Base-by-base conservation (phyloP, 352 stramenopile species). In the Globisporangium acanthophoron region DNA sequence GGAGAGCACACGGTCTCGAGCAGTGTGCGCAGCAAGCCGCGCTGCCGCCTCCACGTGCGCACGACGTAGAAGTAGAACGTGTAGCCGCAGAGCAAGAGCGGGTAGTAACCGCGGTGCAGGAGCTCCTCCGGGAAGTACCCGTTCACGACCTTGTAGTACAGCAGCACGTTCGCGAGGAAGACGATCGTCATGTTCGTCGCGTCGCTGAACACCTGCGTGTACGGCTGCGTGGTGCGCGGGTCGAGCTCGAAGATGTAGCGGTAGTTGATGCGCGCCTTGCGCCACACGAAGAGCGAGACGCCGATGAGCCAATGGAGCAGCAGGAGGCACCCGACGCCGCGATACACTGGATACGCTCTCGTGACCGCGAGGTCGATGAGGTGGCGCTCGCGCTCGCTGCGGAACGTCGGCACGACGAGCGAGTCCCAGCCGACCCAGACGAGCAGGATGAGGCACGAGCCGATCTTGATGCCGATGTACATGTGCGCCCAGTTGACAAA, bases 71-170 rank as follows among this genome's bases (percentile, higher is more conserved):
- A 96, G 66, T 95, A 97, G 39, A 97, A 61, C 20, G 94, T 93
- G 70, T 98, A 98, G 0, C 97, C 33, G 31, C 97, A 92, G 27
- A 99, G 79, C 37, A 87, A 65, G 9, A 98, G 67, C 39, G 96
- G 94, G 71, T 98, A 97, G 54, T 94, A 96, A 31, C 94, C 93
- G 51, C 88, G 75, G 49, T 89, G 80, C 13, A 90, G 59, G 15
- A 95, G 66, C 43, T 88, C 72, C 51, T 95, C 85, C 0, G 85
- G 85, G 33, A 95, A 95, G 57, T 92, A 87, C 0, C 73, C 76
- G 52, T 95, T 95, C 65, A 91, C 81, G 21, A 97, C 90, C 78
- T 99, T 98, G 87, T 98, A 98, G 70, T 99, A 99, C 24, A 98
- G 73, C 54, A 99, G 78, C 73, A 98, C 89, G 56, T 94, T 91